Evolutionary conservation across 179 eudicot species (phyloP), one percentile per base, ranked within the genome.

Genomic region (Camellia oleifera): DNA sequence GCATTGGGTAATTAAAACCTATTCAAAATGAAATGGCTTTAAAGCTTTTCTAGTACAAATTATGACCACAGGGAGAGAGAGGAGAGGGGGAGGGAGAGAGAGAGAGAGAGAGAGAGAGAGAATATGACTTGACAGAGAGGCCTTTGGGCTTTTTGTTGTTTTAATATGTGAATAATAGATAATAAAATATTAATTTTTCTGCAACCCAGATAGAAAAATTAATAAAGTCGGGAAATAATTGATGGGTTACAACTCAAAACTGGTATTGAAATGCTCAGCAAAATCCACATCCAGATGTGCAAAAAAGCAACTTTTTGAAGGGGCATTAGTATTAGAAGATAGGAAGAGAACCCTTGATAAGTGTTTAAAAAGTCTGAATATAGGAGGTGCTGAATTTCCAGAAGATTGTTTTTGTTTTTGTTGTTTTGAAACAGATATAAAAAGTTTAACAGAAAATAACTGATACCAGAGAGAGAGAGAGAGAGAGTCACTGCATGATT

Each of bases 321-420:
- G 56, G 81, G 54, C 12, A 56, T 18, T 58, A 26, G 32, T 26
- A 57, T 56, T 57, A 58, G 68, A 7, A 20, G 32, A 11, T 10
- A 60, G 45, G 75, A 69, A 57, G 68, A 54, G 68, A 44, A 69
- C 20, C 58, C 4, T 69, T 69, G 64, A 52, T 23, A 77, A 77
- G 73, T 53, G 9, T 17, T 74, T 17, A 58, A 67, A 58, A 67
- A 54, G 45, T 40, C 72, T 66, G 75, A 78, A 57, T 64, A 69
- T 57, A 42, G 74, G 80, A 62, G 54, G 26, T 14, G 81, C 65
- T 40, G 67, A 78, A 67, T 32, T 42, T 78, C 18, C 74, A 78
- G 65, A 66, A 69, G 75, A 66, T 23, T 11, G 17, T 53, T 6
- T 50, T 70, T 26, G 32, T 26, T 26, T 26, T 23, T 72, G 18